Percentiles rank a stretch among this genome's conserved stretches.
phyloP scores from a whole-genome alignment of 2,329 filamentous ascomycete species.

The Mariannaea elegans region DNA sequence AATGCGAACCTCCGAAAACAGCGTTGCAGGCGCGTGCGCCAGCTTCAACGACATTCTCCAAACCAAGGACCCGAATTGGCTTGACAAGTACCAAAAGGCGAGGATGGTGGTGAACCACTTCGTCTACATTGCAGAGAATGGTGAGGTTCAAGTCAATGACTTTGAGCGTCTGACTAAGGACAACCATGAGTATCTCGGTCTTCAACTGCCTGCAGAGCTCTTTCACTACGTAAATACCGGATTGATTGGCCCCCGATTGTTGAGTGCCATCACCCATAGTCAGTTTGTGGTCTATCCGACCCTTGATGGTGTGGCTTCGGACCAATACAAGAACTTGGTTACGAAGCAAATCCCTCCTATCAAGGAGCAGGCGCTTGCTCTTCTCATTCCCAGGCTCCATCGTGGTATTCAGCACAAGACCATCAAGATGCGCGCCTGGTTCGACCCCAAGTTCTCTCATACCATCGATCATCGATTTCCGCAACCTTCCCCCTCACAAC shows the following conservation, averaged over 20 bases:
- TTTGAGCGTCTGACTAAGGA: conserved; percentile 79
- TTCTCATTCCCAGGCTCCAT: conserved; percentile 82
- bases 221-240: conserved; percentile 90
- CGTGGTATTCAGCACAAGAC: conserved; percentile 84
- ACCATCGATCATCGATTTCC: conserved; percentile 69
- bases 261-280: conserved; percentile 83
- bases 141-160: conserved; percentile 79
- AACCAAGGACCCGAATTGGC: conserved; percentile 76
- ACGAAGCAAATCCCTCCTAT: conserved; percentile 77
- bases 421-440: conserved; percentile 85
- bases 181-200: conserved; percentile 89
- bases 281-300: conserved; percentile 84
- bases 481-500: conserved; percentile 57
- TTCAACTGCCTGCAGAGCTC: conserved; percentile 87
- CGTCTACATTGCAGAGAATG: conserved; percentile 80
- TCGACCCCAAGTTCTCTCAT: conserved; percentile 73
- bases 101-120: conserved; percentile 88
- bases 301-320: conserved; percentile 81
- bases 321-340: conserved; percentile 83
- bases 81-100: conserved; percentile 87
- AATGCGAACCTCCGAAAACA: conserved; percentile 73
- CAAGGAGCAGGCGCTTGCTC: conserved; percentile 78
- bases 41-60: conserved; percentile 83
- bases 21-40: conserved; percentile 77
- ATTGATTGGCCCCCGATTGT: conserved; percentile 78